Percentiles rank a stretch among this genome's conserved stretches.
Conservation (phyloP, 2,329 filamentous ascomycete genomes). For the Pyrenochaeta sp. region DNA sequence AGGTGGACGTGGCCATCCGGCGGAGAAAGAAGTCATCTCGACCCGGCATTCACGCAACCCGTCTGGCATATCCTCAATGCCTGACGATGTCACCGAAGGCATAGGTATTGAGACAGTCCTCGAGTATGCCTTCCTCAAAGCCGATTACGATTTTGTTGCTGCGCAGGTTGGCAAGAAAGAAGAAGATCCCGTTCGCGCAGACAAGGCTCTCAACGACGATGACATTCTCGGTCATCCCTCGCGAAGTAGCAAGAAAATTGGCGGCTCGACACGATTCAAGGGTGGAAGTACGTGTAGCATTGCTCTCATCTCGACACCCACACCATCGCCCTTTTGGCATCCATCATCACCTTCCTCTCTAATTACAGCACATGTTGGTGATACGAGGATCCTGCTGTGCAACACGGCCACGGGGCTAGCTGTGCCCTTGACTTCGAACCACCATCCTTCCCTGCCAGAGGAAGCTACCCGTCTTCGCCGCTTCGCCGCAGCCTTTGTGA, state of each 20-base stretch:
- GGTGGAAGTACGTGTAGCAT: constrained; percentile 93
- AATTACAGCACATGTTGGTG: constrained; percentile 88
- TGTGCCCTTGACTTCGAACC: constrained; percentile 84
- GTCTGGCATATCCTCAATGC: constrained; percentile 6
- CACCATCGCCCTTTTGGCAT: constrained; percentile 93
- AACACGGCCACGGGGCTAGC: constrained; percentile 83
- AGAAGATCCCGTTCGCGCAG: constrained; percentile 72
- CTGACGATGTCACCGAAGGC: constrained; percentile 45
- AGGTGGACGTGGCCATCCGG: constrained; percentile 44
- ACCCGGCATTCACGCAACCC: constrained; percentile 35
- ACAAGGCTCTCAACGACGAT: constrained; percentile 82
- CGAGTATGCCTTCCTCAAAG: constrained; percentile 90
- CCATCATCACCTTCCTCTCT: constrained; percentile 84
- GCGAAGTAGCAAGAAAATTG: constrained; percentile 66
- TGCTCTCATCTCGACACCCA: constrained; percentile 90
- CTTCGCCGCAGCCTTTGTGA: constrained; percentile 86
- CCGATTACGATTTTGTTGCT: constrained; percentile 92
- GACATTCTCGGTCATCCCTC: constrained; percentile 78
- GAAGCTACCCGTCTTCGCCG: constrained; percentile 85
- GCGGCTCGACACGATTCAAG: constrained; percentile 81
- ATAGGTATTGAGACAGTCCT: constrained; percentile 79
- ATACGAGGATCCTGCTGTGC: constrained; percentile 90
- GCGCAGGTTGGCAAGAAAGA: constrained; percentile 86
- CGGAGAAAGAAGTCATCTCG: constrained; percentile 41
- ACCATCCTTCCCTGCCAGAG: constrained; percentile 87